Conservation (phyloP, 1,139 yeast genomes). For the Debaryomyces singareniensis region DNA sequence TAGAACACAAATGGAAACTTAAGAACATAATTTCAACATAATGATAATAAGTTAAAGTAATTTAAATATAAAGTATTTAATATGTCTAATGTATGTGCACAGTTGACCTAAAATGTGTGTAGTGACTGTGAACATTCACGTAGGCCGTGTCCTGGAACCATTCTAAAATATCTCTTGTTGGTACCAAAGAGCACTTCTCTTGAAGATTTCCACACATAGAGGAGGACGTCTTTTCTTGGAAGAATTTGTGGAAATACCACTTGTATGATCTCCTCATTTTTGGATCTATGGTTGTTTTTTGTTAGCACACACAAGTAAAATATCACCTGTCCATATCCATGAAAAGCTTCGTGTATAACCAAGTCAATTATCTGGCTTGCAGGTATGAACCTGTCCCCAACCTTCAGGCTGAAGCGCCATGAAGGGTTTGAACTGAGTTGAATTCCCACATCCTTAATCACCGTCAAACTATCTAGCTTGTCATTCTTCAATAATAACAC, state of each 20-base stretch:
- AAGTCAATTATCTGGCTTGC: conserved; percentile 48
- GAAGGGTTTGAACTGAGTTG: conserved; percentile 22
- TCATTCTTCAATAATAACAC: conserved; percentile 15
- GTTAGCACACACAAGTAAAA: conserved; percentile 55
- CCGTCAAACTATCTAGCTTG: conserved; percentile 26
- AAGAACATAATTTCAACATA: too few relatives aligned
- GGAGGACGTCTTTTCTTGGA: conserved; percentile 38
- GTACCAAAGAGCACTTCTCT: conserved; percentile 33
- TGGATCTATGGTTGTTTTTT: conserved; percentile 20
- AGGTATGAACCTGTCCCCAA: conserved; percentile 40
- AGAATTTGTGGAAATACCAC: conserved; percentile 46
- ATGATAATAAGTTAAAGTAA: too few relatives aligned
- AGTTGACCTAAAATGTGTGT: too few relatives aligned
- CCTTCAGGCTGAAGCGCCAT: conserved; percentile 21
- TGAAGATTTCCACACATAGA: conserved; percentile 35
- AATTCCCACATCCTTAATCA: conserved; percentile 33
- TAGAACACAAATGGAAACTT: too few relatives aligned
- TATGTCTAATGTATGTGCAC: too few relatives aligned
- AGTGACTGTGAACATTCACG: not conserved
- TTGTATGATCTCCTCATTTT: conserved; percentile 24
- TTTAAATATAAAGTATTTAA: too few relatives aligned
- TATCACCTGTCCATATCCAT: conserved; percentile 53
- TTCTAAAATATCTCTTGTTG: conserved; percentile 30
- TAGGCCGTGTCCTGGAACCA: conserved; percentile 40
- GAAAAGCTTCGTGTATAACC: conserved; percentile 64